Evolutionary conservation across 108 stramenopile genomes (phyloP).

Genomic region (Skeletonema tropicum): DNA sequence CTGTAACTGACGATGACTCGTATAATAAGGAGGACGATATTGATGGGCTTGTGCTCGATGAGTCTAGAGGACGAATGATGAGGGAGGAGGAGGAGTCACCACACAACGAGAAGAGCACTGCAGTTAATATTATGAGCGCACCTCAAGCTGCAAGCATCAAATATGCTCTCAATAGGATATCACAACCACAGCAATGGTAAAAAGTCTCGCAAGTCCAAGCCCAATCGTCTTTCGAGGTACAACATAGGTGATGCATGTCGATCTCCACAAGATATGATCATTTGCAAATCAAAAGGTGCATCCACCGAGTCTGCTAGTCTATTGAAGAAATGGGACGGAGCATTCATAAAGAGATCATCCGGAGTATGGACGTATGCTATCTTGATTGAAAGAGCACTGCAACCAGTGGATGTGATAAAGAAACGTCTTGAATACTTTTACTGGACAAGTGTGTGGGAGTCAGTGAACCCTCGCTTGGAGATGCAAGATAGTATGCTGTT

Average conservation of each 20-base stretch:
- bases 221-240: neutral
- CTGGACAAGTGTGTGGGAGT: neutral
- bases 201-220: neutral
- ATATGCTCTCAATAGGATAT: neutral
- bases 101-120: too few relatives aligned
- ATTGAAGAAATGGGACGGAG: conserved; percentile 9
- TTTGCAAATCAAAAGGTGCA: neutral
- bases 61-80: neutral
- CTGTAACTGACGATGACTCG: neutral
- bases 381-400: conserved; percentile 16
- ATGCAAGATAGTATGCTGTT: neutral
- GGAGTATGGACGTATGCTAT: conserved; percentile 28
- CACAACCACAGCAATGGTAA: neutral
- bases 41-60: neutral
- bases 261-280: conserved; percentile 22
- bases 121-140: too few relatives aligned
- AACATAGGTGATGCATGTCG: conserved; percentile 12
- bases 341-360: conserved; percentile 22
- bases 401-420: conserved; percentile 12
- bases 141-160: neutral
- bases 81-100: neutral
- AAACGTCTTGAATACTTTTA: neutral
- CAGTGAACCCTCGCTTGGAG: neutral
- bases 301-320: conserved; percentile 18
- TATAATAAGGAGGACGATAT: neutral